phyloP scores from a whole-genome alignment of 352 stramenopile genomes.

The Pythium phragmitis region DNA sequence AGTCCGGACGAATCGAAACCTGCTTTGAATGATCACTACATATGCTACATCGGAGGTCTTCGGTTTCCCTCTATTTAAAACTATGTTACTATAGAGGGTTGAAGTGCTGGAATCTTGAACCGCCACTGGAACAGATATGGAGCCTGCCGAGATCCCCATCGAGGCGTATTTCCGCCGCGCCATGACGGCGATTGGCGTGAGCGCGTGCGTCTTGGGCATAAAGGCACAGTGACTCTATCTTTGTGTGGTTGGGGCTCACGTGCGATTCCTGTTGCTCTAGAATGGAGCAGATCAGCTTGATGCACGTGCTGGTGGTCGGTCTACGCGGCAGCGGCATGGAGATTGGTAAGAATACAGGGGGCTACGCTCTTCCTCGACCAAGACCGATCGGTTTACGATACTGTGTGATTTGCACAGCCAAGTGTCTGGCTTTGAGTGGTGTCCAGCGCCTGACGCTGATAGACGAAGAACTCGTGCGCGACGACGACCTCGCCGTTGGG shows the following conservation, averaged over 20 bases:
- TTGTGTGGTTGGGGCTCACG: not conserved
- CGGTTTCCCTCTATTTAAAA: not conserved
- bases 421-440: conserved; percentile 37
- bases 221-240: not conserved
- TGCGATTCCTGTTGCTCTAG: conserved; percentile 13
- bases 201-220: conserved; percentile 19
- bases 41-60: not conserved
- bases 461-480: conserved; percentile 43
- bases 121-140: conserved; percentile 10
- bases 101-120: conserved; percentile 15
- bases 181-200: conserved; percentile 31
- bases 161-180: conserved; percentile 35
- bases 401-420: conserved; percentile 22
- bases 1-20: conserved; percentile 1
- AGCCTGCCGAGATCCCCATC: conserved; percentile 9
- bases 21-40: not conserved
- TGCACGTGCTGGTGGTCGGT: conserved; percentile 48
- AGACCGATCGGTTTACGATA: not conserved
- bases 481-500: conserved; percentile 36
- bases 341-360: conserved; percentile 27
- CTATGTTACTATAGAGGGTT: conserved; percentile 5
- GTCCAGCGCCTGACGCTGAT: conserved; percentile 40
- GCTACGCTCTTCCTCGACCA: too few relatives aligned
- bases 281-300: conserved; percentile 39
- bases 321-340: conserved; percentile 42